Conservation (phyloP, 106 monocot species). For the Chionographis japonica region DNA sequence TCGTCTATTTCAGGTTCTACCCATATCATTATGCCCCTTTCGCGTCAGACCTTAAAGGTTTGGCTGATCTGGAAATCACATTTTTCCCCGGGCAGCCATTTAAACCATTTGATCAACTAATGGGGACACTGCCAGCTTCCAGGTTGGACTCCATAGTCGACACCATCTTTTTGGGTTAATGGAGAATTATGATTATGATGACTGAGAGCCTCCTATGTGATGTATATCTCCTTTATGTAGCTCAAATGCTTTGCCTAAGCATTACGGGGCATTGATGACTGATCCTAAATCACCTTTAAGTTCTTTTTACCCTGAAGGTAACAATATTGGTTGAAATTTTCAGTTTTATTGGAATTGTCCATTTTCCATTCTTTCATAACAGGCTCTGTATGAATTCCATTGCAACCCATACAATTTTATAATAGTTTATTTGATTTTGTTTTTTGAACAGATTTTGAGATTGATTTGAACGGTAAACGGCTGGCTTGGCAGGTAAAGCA, state of each 20-base stretch:
- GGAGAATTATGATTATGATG: too few species aligned
- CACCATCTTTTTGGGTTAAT: too few species aligned
- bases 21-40: slow-evolving; percentile 99
- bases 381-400: background rate
- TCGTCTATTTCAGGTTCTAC: slow-evolving; percentile 64
- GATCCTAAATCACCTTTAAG: slow-evolving; percentile 79
- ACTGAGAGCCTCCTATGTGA: too few species aligned
- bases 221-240: slow-evolving; percentile 27
- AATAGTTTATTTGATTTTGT: background rate
- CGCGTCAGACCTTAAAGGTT: slow-evolving; percentile 92
- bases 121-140: slow-evolving; percentile 91
- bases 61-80: slow-evolving; percentile 78
- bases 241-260: slow-evolving; percentile 65
- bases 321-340: background rate
- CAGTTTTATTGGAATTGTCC: background rate
- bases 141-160: slow-evolving; percentile 36
- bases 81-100: slow-evolving; percentile 93
- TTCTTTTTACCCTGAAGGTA: slow-evolving; percentile 84
- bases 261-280: slow-evolving; percentile 70
- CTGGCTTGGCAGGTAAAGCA: slow-evolving; percentile 90
- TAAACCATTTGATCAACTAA: slow-evolving; percentile 98
- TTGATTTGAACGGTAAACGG: slow-evolving; percentile 96
- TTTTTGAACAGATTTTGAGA: slow-evolving; percentile 66
- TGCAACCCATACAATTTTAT: too few species aligned
- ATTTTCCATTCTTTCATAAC: background rate